These are phyloP conservation scores for Hymenoscyphus fructigenus DNA, from an alignment of 2,329 filamentous ascomycete species.

Conservation along the genomic window DNA sequence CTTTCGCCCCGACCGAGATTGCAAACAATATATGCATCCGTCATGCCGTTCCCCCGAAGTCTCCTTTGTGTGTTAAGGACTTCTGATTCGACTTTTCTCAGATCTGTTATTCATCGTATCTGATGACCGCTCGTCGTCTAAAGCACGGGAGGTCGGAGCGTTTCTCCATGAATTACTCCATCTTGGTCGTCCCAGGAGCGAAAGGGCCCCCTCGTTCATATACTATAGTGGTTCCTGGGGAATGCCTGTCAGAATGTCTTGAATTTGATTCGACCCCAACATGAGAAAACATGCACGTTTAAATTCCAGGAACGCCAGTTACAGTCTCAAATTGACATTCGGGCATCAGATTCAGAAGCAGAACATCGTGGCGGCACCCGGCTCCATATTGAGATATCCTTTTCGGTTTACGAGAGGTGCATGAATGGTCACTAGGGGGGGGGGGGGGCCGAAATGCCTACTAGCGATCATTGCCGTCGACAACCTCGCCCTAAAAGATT, in stretches of 20 bases:
- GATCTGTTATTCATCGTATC: constrained; percentile 7
- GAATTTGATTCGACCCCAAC: constrained; percentile 14
- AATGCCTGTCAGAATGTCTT: constrained; percentile 13
- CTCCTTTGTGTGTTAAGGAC: neutral
- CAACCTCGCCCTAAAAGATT: constrained; percentile 11
- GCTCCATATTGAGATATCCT: constrained; percentile 19
- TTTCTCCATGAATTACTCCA: constrained; percentile 21
- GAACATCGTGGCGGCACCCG: constrained; percentile 15
- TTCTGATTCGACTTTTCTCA: neutral
- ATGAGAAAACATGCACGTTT: constrained; percentile 24
- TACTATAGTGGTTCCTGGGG: constrained; percentile 22
- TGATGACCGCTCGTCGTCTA: constrained; percentile 17
- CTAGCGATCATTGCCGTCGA: constrained; percentile 12
- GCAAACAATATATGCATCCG: constrained; percentile 12
- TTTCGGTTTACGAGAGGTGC: constrained; percentile 21
- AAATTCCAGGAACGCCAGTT: constrained; percentile 28
- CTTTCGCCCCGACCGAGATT: constrained; percentile 13
- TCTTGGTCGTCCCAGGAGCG: constrained; percentile 17
- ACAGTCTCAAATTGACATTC: constrained; percentile 22
- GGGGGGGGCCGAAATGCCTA: constrained; percentile 31
- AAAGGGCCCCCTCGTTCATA: constrained; percentile 17
- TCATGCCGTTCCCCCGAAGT: constrained; percentile 16
- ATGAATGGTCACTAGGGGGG: constrained; percentile 17
- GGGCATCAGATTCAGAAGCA: constrained; percentile 20
- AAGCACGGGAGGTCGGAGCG: constrained; percentile 23